Percentiles rank a stretch among this genome's conserved stretches.
phyloP scores from a whole-genome alignment of 1,139 yeast genomes.

The Debaryomyces subglobosus region DNA sequence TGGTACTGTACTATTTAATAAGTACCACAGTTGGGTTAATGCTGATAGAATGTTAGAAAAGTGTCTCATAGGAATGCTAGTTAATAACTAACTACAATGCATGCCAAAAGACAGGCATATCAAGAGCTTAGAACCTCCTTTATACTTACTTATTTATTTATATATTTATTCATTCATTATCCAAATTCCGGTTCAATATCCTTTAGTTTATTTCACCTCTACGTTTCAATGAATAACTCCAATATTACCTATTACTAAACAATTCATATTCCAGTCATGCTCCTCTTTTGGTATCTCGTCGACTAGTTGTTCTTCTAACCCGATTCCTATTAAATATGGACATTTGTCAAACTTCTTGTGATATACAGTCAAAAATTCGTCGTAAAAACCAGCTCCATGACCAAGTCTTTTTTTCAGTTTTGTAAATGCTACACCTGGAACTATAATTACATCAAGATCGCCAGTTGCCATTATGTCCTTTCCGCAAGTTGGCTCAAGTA shows the following conservation, averaged over 20 bases:
- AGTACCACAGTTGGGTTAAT: slow-evolving; percentile 89
- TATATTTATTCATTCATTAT: neutral
- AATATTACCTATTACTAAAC: slow-evolving; percentile 42
- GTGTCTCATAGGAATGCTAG: slow-evolving; percentile 70
- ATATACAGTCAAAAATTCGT: slow-evolving; percentile 67
- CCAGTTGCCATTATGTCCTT: slow-evolving; percentile 38
- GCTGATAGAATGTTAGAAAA: slow-evolving; percentile 78
- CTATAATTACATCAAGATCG: slow-evolving; percentile 66
- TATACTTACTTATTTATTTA: neutral
- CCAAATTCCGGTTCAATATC: neutral
- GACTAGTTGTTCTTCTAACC: slow-evolving; percentile 70
- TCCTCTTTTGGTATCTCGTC: slow-evolving; percentile 60
- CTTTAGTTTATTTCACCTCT: neutral
- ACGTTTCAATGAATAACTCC: neutral
- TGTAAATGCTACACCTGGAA: slow-evolving; percentile 88
- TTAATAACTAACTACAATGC: slow-evolving; percentile 6
- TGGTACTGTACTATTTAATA: slow-evolving; percentile 77
- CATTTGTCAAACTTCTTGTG: slow-evolving; percentile 26
- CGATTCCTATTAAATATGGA: slow-evolving; percentile 66
- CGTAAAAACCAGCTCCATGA: slow-evolving; percentile 94
- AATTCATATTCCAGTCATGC: slow-evolving; percentile 73
- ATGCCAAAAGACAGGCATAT: neutral
- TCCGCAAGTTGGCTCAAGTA: slow-evolving; percentile 66
- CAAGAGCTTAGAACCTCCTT: neutral
- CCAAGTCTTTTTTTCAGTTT: slow-evolving; percentile 64